Evolutionary conservation across 495 filamentous ascomycete genomes (phyloP).

Genomic region (Xylaria palmicola): DNA sequence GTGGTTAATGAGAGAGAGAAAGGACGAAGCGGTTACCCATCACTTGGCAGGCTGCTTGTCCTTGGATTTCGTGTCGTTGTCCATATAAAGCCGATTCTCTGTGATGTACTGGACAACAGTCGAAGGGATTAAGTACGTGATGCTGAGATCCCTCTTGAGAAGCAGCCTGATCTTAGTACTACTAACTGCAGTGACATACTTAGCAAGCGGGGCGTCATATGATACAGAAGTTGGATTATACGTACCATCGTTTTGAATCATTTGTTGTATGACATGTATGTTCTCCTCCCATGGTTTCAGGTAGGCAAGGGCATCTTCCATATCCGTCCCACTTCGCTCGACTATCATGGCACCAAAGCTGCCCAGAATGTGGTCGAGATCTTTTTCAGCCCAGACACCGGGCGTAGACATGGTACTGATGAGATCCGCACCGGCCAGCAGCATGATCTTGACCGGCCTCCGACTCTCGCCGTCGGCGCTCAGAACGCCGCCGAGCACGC

Average conservation of each 20-base stretch:
- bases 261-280: slow-evolving; percentile 83
- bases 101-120: slow-evolving; percentile 77
- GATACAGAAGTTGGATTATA: not conserved
- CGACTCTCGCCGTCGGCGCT: slow-evolving; percentile 55
- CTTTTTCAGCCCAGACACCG: slow-evolving; percentile 75
- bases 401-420: slow-evolving; percentile 65
- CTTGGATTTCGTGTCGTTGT: slow-evolving; percentile 49
- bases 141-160: slow-evolving; percentile 76
- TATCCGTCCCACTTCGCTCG: slow-evolving; percentile 85
- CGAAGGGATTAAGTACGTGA: slow-evolving; percentile 42
- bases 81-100: slow-evolving; percentile 68
- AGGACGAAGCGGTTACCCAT: not conserved
- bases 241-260: slow-evolving; percentile 66
- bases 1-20: too few species aligned
- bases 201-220: not conserved
- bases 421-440: slow-evolving; percentile 80
- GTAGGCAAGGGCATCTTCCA: slow-evolving; percentile 74
- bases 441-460: slow-evolving; percentile 60
- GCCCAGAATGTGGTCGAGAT: slow-evolving; percentile 85
- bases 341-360: slow-evolving; percentile 86
- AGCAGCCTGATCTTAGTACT: slow-evolving; percentile 88
- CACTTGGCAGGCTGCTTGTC: slow-evolving; percentile 27
- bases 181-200: slow-evolving; percentile 59
- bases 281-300: slow-evolving; percentile 68
- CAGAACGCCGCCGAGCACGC: slow-evolving; percentile 70